phyloP scores from a whole-genome alignment of 768 basidiomycete species.

The Pisolithus tinctorius region DNA sequence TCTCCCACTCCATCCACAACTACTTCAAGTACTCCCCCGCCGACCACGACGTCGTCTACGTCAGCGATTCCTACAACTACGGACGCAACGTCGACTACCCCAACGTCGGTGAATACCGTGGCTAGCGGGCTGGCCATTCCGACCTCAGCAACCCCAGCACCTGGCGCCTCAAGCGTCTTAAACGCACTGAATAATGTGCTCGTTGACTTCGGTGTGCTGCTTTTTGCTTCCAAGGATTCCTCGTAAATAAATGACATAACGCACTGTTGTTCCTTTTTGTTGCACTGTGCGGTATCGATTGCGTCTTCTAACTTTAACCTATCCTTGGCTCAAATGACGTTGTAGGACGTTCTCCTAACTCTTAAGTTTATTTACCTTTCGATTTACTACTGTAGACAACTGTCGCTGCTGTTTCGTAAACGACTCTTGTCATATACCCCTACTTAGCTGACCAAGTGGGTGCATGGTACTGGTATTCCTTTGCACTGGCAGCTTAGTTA shows the following conservation, averaged over 20 bases:
- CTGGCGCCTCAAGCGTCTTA: slow-evolving; percentile 28
- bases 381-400: neutral
- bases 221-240: slow-evolving; percentile 6
- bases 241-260: neutral
- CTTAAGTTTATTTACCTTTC: neutral
- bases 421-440: neutral
- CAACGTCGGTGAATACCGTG: slow-evolving; percentile 15
- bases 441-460: neutral
- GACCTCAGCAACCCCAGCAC: slow-evolving; percentile 27
- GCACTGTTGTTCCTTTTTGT: too few species aligned
- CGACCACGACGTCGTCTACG: slow-evolving; percentile 7
- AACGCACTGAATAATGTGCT: slow-evolving; percentile 29
- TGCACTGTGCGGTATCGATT: too few species aligned
- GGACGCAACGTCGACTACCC: slow-evolving; percentile 11
- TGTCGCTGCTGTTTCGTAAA: neutral
- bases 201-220: slow-evolving; percentile 24
- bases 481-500: neutral
- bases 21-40: slow-evolving; percentile 14
- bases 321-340: neutral
- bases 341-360: neutral
- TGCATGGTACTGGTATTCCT: neutral
- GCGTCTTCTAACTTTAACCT: neutral
- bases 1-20: slow-evolving; percentile 7
- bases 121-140: slow-evolving; percentile 22
- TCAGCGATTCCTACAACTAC: slow-evolving; percentile 17